phyloP scores from a whole-genome alignment of 768 basidiomycete genomes.

The Tephrocybe sp. region DNA sequence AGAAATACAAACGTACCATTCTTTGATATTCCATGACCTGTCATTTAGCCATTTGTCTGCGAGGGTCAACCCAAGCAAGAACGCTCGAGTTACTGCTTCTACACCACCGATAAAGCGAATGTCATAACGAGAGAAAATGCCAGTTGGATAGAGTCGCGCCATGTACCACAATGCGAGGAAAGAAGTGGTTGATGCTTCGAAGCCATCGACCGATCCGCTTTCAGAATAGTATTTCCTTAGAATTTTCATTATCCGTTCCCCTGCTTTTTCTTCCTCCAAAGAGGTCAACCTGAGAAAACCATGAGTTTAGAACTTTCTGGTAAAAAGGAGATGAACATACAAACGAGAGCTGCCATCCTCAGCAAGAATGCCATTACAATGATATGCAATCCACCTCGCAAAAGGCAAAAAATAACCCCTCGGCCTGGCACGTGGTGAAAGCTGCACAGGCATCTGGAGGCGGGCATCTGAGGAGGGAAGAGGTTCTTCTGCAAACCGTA shows the following conservation, averaged over 20 bases:
- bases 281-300: slow-evolving; percentile 2
- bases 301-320: not conserved
- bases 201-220: not conserved
- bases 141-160: slow-evolving; percentile 45
- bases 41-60: slow-evolving; percentile 67
- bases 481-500: slow-evolving; percentile 4
- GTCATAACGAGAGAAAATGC: slow-evolving; percentile 32
- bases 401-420: slow-evolving; percentile 3
- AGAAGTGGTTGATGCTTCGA: slow-evolving; percentile 27
- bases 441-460: not conserved
- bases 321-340: not conserved
- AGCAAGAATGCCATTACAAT: slow-evolving; percentile 5
- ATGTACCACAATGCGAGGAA: slow-evolving; percentile 61
- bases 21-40: slow-evolving; percentile 46
- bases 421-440: not conserved
- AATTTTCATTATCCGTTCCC: slow-evolving; percentile 7
- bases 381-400: slow-evolving; percentile 10
- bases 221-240: slow-evolving; percentile 4
- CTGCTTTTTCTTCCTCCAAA: not conserved
- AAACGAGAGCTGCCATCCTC: not conserved
- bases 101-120: slow-evolving; percentile 34
- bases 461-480: not conserved
- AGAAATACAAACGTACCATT: slow-evolving; percentile 38
- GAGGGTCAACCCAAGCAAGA: slow-evolving; percentile 51
- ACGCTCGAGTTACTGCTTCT: slow-evolving; percentile 46